A percentile compares a stretch with the other conserved stretches of the same genome.
Evolutionary conservation across 2,329 filamentous ascomycete species (phyloP).

Genomic region (Pseudogymnoascus sp.): DNA sequence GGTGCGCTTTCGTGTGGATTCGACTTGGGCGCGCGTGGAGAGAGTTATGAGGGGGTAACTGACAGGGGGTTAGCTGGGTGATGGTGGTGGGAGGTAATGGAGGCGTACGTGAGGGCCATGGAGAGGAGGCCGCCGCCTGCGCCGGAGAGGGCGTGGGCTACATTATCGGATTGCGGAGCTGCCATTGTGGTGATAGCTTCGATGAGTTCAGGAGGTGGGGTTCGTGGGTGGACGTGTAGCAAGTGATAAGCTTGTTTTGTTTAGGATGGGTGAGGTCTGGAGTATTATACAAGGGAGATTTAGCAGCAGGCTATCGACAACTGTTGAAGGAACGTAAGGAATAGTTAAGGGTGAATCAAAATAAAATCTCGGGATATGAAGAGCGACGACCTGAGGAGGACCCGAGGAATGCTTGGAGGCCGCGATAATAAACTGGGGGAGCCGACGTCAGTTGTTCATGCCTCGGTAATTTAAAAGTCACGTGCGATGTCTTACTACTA

Average conservation of each 20-base stretch:
- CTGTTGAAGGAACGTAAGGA: not conserved
- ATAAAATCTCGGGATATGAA: constrained; percentile 2
- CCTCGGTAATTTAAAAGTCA: constrained; percentile 5
- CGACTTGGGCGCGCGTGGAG: constrained; percentile 93
- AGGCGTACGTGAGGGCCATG: constrained; percentile 82
- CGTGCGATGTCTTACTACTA: not conserved
- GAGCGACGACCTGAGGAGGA: not conserved
- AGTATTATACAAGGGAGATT: not conserved
- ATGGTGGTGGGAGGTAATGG: not conserved
- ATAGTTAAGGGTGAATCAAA: not conserved
- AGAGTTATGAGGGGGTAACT: constrained; percentile 96
- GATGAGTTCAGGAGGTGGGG: not conserved
- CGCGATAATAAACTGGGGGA: constrained; percentile 6
- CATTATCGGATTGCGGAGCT: constrained; percentile 76
- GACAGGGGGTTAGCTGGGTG: constrained; percentile 15
- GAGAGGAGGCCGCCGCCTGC: constrained; percentile 90
- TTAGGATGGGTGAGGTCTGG: not conserved
- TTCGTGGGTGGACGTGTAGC: not conserved
- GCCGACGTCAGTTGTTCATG: constrained; percentile 4
- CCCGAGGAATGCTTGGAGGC: not conserved
- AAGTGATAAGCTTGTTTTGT: not conserved
- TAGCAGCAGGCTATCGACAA: not conserved
- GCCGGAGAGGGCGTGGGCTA: constrained; percentile 88
- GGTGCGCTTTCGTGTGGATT: constrained; percentile 85
- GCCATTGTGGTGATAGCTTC: constrained; percentile 15